These are phyloP conservation scores for Endothia cerciana DNA, from an alignment of 2,329 filamentous ascomycete species.

Conservation along the genomic window DNA sequence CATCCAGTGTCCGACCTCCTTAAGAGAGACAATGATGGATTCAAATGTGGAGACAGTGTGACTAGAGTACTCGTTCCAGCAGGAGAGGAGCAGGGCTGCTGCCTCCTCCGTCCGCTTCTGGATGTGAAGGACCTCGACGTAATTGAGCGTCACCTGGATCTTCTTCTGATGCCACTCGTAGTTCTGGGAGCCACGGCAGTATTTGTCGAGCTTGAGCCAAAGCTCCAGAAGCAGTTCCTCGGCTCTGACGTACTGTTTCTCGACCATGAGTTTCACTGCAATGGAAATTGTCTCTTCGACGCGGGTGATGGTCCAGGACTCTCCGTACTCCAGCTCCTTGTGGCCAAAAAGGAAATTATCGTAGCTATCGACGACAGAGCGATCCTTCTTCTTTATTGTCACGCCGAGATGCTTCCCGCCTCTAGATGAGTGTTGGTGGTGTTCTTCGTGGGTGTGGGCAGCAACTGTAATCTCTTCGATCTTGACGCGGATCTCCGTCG, in stretches of 20 bases:
- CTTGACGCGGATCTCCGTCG: constrained; percentile 2
- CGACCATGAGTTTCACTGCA: background rate
- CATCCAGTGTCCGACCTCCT: constrained; percentile 12
- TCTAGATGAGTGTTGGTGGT: background rate
- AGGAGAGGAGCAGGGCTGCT: constrained; percentile 5
- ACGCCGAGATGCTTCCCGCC: constrained; percentile 1
- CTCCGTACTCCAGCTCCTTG: background rate
- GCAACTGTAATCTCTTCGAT: background rate
- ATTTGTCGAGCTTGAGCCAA: constrained; percentile 14
- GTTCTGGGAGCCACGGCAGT: constrained; percentile 13
- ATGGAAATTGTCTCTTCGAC: constrained; percentile 8
- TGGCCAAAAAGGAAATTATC: constrained; percentile 2
- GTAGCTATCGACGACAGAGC: constrained; percentile 4
- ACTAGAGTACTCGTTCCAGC: constrained; percentile 12
- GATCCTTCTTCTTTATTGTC: constrained; percentile 4
- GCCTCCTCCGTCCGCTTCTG: constrained; percentile 17
- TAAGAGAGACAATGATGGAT: constrained; percentile 1
- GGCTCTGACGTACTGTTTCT: constrained; percentile 5
- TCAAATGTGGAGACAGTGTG: constrained; percentile 3
- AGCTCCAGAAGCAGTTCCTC: constrained; percentile 10
- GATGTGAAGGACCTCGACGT: constrained; percentile 13
- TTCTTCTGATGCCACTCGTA: constrained; percentile 18
- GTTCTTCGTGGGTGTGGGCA: background rate
- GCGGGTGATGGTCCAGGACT: constrained; percentile 3
- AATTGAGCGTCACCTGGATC: constrained; percentile 11